Evolutionary conservation across 2,329 filamentous ascomycete species (phyloP).

Genomic region (Cercospora zeae-maydis): DNA sequence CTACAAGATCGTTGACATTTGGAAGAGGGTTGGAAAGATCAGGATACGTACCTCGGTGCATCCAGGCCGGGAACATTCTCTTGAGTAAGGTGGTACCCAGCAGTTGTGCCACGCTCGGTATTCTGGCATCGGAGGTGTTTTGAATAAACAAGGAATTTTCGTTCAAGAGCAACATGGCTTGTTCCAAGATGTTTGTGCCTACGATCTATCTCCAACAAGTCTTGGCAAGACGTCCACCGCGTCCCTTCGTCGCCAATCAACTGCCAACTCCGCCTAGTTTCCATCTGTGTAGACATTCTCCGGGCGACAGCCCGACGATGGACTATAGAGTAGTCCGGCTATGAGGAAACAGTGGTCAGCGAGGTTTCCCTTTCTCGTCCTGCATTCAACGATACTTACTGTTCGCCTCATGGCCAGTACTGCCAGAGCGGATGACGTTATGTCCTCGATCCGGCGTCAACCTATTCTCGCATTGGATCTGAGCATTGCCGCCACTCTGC

Average conservation of each 20-base stretch:
- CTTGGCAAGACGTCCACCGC: neutral
- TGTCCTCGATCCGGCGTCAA: neutral
- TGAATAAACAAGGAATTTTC: neutral
- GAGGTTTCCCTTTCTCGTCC: neutral
- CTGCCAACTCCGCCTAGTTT: neutral
- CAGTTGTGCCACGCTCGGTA: neutral
- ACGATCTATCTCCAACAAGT: neutral
- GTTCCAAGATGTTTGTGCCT: neutral
- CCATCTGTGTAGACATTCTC: neutral
- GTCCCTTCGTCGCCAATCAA: neutral
- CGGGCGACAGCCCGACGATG: neutral
- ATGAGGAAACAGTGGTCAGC: neutral
- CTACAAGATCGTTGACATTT: neutral
- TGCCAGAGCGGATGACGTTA: neutral
- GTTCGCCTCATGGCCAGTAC: neutral
- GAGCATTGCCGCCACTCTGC: neutral
- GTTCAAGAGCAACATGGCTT: neutral
- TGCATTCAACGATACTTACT: neutral
- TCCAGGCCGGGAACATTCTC: neutral
- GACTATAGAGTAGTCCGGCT: neutral
- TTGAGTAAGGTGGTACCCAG: neutral
- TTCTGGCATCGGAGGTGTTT: neutral
- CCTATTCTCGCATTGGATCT: neutral
- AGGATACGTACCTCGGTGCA: neutral
- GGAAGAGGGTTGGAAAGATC: conserved; percentile 2